Base-by-base conservation (phyloP, 345 rosid genomes). In the Rhodamnia rubescens region DNA sequence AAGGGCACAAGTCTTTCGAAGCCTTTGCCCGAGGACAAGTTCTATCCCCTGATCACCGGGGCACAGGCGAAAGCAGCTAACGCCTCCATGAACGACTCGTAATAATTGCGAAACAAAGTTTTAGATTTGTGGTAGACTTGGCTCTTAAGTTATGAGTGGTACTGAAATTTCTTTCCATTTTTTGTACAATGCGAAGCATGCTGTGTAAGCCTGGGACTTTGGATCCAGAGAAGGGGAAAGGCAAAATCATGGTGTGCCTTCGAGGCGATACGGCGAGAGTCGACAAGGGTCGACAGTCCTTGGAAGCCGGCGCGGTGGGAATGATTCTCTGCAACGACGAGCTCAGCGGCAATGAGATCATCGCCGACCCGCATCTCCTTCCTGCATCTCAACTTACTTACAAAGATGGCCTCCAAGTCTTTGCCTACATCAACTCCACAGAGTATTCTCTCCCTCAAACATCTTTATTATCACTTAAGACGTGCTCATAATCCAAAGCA, bases 291-390 rank as follows among this genome's bases (percentile, higher is more conserved):
- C 47, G 64, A 1, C 85, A 87, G 54, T 97, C 91, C 7, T 85
- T 87, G 8, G 6, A 3, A 32, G 97, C 94, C 0, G 95, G 99
- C 4, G 98, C 94, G 2, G 93, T 27, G 2, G 98, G 97, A 78
- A 92, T 95, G 94, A 92, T 95, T 74, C 90, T 96, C 26, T 93
- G 93, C 92, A 96, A 95, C 50, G 93, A 92, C 47, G 49, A 89
- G 69, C 55, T 56, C 0, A 86, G 74, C 49, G 95, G 96, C 22
- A 88, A 92, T 52, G 92, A 90, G 49, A 56, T 94, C 51, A 81
- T 84, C 12, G 89, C 94, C 0, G 97, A 94, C 87, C 87, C 92
- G 29, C 98, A 93, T 86, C 85, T 94, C 74, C 94, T 95, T 55
- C 97, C 99, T 5, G 90, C 96, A 69, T 56, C 93, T 11, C 96